A percentile compares a stretch with the other conserved stretches of the same genome.
Conservation (phyloP, 2,329 filamentous ascomycete species). For the Aspergillus sp. region DNA sequence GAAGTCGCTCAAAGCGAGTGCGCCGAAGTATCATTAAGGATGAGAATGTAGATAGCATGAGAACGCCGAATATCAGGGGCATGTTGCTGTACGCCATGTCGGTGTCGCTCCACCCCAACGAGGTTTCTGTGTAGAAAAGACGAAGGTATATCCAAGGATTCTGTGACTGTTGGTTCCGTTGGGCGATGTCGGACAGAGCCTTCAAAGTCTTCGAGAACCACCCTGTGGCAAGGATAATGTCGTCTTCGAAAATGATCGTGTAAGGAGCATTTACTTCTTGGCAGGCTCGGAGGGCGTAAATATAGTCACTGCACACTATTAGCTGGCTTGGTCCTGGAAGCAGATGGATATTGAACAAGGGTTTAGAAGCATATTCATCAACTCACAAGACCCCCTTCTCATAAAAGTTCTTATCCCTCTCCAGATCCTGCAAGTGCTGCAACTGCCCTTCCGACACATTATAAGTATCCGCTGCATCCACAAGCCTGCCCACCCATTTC, state of each 20-base stretch:
- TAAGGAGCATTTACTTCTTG: constrained; percentile 33
- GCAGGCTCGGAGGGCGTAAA: constrained; percentile 33
- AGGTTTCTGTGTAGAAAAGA: constrained; percentile 38
- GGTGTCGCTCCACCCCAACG: constrained; percentile 27
- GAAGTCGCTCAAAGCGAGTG: constrained; percentile 6
- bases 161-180: not conserved
- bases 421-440: constrained; percentile 25
- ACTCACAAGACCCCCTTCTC: constrained; percentile 38
- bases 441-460: constrained; percentile 24
- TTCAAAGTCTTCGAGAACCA: constrained; percentile 37
- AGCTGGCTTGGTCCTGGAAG: not conserved
- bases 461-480: constrained; percentile 21
- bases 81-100: constrained; percentile 30
- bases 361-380: not conserved
- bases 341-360: not conserved
- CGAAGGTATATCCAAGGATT: constrained; percentile 34
- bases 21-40: constrained; percentile 20
- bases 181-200: constrained; percentile 18
- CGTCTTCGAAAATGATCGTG: constrained; percentile 41
- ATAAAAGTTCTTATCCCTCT: constrained; percentile 29
- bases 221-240: constrained; percentile 41
- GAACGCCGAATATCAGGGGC: constrained; percentile 20
- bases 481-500: constrained; percentile 25
- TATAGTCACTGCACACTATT: constrained; percentile 30
- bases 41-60: constrained; percentile 12